Evolutionary conservation across 2,329 filamentous ascomycete species (phyloP).

Genomic region (Venturia oleaginea): DNA sequence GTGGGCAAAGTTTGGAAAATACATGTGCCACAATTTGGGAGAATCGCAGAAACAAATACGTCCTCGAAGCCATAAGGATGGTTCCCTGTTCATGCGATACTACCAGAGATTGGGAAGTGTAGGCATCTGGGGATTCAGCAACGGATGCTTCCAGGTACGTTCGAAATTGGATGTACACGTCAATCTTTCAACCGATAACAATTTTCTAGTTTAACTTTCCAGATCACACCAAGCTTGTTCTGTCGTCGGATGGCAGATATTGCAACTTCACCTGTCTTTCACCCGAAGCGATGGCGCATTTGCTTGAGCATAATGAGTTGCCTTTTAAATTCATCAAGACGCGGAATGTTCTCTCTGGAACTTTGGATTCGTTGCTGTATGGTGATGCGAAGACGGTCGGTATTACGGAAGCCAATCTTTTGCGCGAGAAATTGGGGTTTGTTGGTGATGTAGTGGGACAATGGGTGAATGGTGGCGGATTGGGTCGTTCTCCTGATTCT

Average conservation of each 20-base stretch:
- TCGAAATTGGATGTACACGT: conserved; percentile 9
- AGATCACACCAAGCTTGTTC: conserved; percentile 76
- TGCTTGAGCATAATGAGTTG: conserved; percentile 51
- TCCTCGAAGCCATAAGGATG: conserved; percentile 16
- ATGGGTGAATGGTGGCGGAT: conserved; percentile 60
- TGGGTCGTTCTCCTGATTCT: conserved; percentile 41
- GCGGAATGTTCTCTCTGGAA: conserved; percentile 62
- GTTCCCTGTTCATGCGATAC: conserved; percentile 55
- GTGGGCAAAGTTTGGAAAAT: conserved; percentile 62
- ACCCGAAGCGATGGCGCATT: conserved; percentile 57
- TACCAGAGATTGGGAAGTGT: conserved; percentile 76
- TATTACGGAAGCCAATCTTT: conserved; percentile 62
- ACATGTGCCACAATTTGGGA: conserved; percentile 46
- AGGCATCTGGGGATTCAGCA: conserved; percentile 71
- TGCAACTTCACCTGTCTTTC: conserved; percentile 72
- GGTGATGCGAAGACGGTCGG: conserved; percentile 39
- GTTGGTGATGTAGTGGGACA: conserved; percentile 58
- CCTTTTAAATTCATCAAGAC: conserved; percentile 61
- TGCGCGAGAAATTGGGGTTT: conserved; percentile 66
- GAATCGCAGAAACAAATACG: conserved; percentile 29
- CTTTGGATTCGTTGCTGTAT: conserved; percentile 64
- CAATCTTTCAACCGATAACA: conserved; percentile 20
- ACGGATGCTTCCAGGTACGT: conserved; percentile 65
- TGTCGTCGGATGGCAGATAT: conserved; percentile 65
- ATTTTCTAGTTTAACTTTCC: conserved; percentile 69